Evolutionary conservation across 2,329 filamentous ascomycete genomes (phyloP), one percentile per base, ranked within the genome.

Genomic region (Beauveria sp.): DNA sequence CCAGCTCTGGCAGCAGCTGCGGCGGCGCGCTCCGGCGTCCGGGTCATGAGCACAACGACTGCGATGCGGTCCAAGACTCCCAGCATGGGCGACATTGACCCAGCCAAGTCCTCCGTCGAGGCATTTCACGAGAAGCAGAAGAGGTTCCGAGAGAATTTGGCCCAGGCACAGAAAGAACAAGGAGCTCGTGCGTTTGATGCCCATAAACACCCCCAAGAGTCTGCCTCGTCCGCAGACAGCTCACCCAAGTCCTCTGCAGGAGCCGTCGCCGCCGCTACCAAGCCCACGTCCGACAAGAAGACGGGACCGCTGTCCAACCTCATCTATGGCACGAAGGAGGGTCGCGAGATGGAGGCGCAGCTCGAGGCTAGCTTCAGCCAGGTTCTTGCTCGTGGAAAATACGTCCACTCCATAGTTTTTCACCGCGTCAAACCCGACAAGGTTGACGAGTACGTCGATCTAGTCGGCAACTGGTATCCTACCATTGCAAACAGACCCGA

Each of bases 291-390:
- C 57, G 78, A 83, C 61, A 89, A 88, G 73, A 89, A 89, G 74
- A 82, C 86, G 65, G 88, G 85, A 18, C 85, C 90, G 45, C 76
- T 99, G 63, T 89, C 90, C 42, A 93, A 88, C 68, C 85, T 99
- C 68, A 96, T 99, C 72, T 98, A 99, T 76, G 95, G 95, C 70
- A 99, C 95, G 16, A 92, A 95, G 71, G 93, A 98, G 76, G 95
- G 93, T 38, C 87, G 93, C 64, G 90, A 96, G 78, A 85, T 97
- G 73, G 95, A 99, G 71, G 89, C 90, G 66, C 93, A 98, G 77
- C 93, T 99, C 71, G 92, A 98, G 79, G 88, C 93, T 63, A 96
- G 90, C 73, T 99, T 98, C 79, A 96, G 90, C 57, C 93, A 97
- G 75, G 90, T 98, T 50, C 81, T 99, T 51, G 95, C 95, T 26